Base-by-base conservation (phyloP, 1,284 basidiomycete genomes). In the Leccinum fuscescens region DNA sequence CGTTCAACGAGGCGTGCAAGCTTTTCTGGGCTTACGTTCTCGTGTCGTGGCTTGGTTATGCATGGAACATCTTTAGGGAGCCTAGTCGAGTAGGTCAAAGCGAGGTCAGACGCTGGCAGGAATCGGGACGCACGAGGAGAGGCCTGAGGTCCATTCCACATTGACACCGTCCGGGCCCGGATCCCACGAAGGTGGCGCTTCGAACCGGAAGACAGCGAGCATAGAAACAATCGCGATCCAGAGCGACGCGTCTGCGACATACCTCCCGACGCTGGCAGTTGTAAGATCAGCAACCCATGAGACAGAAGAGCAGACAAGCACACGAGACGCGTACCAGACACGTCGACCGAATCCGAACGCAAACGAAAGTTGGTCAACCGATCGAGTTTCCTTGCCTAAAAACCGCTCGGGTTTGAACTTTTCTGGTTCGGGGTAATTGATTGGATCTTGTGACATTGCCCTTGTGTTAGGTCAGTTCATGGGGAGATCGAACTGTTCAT, bases 301-400 rank as follows among this genome's bases (percentile, higher is more conserved):
- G 22, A 15, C 12, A 2, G 33, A 29, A 9, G 20, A 14, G 5
- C 12, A 14, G 9, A 20, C 4, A 31, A 29, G 22, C 6, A 52
- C 44, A 49, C 15, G 7, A 64, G 1, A 59, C 20, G 29, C 56
- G 6, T 62, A 79, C 79, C 79, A 63, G 74, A 77, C 68, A 6
- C 82, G 74, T 27, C 77, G 69, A 33, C 82, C 82, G 62, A 80
- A 83, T 9, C 82, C 81, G 62, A 79, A 82, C 0, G 71, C 71
- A 58, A 77, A 78, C 6, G 63, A 66, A 42, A 71, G 68, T 15
- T 77, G 75, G 62, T 82, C 80, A 44, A 73, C 70, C 22, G 78
- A 70, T 7, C 22, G 20, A 29, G 46, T 58, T n/a, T 59, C 56
- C 44, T 52, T 50, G 6, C 53, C 44, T 33, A 73, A 55, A 63